Base-by-base conservation (phyloP, 768 basidiomycete genomes). In the Boletus speciosus region DNA sequence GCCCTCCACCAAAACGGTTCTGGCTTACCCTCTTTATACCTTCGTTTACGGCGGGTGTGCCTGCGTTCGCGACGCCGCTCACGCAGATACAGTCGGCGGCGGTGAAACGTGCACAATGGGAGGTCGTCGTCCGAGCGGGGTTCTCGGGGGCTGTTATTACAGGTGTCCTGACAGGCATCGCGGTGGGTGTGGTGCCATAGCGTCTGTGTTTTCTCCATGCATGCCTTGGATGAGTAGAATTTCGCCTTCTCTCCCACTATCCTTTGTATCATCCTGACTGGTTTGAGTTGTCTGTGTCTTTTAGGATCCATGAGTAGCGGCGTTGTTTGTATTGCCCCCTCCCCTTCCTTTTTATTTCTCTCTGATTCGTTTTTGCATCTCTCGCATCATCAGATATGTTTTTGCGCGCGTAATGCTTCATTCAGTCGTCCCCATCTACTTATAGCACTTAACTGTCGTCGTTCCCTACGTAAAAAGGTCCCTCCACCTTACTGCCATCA, bases 21-120 rank as follows among this genome's bases (percentile, higher is more conserved):
- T 48, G 56, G 31, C 40, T 67, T 5, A 41, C 61, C n/a, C 32
- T 47, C 37, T 8, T 63, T 34, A 54, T 71, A 21, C 71, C 69
- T 0, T 66, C 69, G 23, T 71, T 72, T 35, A 71, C 66, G 25
- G 59, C 61, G 19, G 68, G 66, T 11, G 88, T 90, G 15, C 88
- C 89, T 2, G 82, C 87, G 41, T 91, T 91, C 57, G 78, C 82
- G 19, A 72, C 80, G 21, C 86, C 88, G 32, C 71, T 92, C 52
- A 90, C 90, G 40, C 78, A 76, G 38, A 75, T 92, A 21, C 75
- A 87, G 47, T 87, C 80, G 55, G 84, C 87, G 15, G 76, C 85
- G 52, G 81, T 91, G 47, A 78, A 81, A 48, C 78, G 90, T n/a
- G 88, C 82, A 3, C 90, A 93, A 61, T 92, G 90, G 90, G 88